A percentile compares a stretch with the other conserved stretches of the same genome.
Evolutionary conservation across 768 basidiomycete genomes (phyloP).

Genomic region (Daedaleopsis sinensis): DNA sequence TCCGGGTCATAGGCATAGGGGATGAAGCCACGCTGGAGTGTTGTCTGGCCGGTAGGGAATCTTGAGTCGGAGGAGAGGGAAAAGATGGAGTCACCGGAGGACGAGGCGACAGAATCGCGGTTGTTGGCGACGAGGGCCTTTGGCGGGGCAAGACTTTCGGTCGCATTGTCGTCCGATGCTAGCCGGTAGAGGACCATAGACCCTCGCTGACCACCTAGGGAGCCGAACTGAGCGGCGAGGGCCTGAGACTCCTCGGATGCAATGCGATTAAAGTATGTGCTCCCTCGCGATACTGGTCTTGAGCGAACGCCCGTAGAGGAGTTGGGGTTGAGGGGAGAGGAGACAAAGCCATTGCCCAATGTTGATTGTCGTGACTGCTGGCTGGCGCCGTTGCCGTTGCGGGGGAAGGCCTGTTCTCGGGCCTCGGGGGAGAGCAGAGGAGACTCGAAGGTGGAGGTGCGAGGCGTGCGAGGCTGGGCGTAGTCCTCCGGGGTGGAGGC

Average conservation of each 20-base stretch:
- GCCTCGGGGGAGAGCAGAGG: constrained; percentile 34
- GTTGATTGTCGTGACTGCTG: constrained; percentile 31
- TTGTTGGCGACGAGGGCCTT: constrained; percentile 18
- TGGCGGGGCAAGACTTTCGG: constrained; percentile 38
- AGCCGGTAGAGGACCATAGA: constrained; percentile 74
- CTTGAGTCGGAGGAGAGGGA: constrained; percentile 61
- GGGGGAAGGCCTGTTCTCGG: constrained; percentile 10
- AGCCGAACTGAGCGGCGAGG: constrained; percentile 36
- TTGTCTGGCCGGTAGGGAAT: constrained; percentile 51
- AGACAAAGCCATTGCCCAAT: constrained; percentile 41
- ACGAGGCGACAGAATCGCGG: constrained; percentile 50
- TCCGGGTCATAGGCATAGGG: constrained; percentile 76
- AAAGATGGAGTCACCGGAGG: constrained; percentile 53
- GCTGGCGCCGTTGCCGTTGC: neutral
- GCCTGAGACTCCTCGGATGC: constrained; percentile 49
- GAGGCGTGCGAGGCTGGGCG: constrained; percentile 23
- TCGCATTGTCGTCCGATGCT: constrained; percentile 42
- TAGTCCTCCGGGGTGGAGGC: constrained; percentile 22
- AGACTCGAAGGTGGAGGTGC: constrained; percentile 31
- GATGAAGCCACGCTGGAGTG: constrained; percentile 44
- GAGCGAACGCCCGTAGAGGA: constrained; percentile 37
- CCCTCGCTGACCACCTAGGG: constrained; percentile 41
- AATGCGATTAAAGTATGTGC: constrained; percentile 45
- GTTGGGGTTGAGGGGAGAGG: constrained; percentile 58
- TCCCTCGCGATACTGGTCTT: constrained; percentile 43